Evolutionary conservation across 345 rosid species (phyloP).

Genomic region (Combretum micranthum): DNA sequence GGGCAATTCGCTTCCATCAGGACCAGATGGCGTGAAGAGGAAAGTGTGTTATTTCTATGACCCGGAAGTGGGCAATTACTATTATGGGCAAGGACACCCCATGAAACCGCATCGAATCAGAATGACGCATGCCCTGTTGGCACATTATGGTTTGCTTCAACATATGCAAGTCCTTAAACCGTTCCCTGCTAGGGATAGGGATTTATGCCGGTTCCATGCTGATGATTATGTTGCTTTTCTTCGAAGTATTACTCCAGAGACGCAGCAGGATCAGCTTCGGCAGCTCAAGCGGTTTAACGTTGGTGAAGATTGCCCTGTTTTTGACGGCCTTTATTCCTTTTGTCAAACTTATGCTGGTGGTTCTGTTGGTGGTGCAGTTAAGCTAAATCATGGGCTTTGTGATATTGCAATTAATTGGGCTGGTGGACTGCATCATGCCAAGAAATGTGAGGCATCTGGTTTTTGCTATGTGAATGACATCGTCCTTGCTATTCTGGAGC

Average conservation of each 20-base stretch:
- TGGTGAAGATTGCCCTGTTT: constrained; percentile 63
- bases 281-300: constrained; percentile 60
- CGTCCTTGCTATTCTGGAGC: constrained; percentile 59
- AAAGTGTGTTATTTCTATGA: constrained; percentile 59
- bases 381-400: constrained; percentile 46
- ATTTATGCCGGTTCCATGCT: constrained; percentile 58
- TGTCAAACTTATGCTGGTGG: constrained; percentile 67
- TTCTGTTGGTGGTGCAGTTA: constrained; percentile 57
- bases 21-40: constrained; percentile 53
- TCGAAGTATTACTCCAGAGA: constrained; percentile 48
- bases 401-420: constrained; percentile 67
- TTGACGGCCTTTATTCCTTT: constrained; percentile 56
- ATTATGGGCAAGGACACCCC: constrained; percentile 59
- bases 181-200: constrained; percentile 52
- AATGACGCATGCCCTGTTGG: constrained; percentile 59
- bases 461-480: constrained; percentile 66
- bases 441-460: constrained; percentile 65
- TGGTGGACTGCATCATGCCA: constrained; percentile 65
- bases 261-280: constrained; percentile 54
- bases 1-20: constrained; percentile 49
- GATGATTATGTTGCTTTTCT: constrained; percentile 57
- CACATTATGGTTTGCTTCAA: constrained; percentile 59
- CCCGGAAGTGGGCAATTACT: constrained; percentile 63
- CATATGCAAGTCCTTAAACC: constrained; percentile 61
- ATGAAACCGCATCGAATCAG: constrained; percentile 66